A percentile compares a stretch with the other conserved stretches of the same genome.
These are phyloP conservation scores for Papilionanthe hybrid DNA, from an alignment of 116 monocot species.

Conservation along the genomic window DNA sequence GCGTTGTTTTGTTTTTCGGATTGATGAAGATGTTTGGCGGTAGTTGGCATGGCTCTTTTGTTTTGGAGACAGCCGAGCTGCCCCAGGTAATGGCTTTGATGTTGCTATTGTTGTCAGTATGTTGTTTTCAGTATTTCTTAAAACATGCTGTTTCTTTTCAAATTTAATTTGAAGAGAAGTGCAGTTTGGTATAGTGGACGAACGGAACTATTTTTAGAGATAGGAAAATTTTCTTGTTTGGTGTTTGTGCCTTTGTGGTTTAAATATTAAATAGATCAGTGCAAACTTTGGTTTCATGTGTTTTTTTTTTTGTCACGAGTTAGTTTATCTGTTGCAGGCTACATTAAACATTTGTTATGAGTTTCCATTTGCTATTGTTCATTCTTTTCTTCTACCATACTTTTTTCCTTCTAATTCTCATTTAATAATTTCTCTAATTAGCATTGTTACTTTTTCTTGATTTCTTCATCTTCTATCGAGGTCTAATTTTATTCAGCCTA, in stretches of 20 bases:
- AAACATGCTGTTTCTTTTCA: not conserved
- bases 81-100: conserved; percentile 22
- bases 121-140: not conserved
- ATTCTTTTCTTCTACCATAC: too few species aligned
- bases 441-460: too few species aligned
- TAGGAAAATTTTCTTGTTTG: not conserved
- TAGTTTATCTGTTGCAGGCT: too few species aligned
- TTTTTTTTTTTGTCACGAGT: too few species aligned
- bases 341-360: too few species aligned
- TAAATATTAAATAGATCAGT: too few species aligned
- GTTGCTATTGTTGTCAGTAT: not conserved
- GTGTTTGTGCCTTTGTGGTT: not conserved
- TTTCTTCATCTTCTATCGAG: too few species aligned
- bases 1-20: conserved; percentile 57
- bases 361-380: not conserved
- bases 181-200: too few species aligned
- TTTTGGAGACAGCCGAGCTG: not conserved
- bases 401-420: too few species aligned
- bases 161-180: not conserved
- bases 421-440: too few species aligned
- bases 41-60: conserved; percentile 29
- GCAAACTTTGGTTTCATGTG: too few species aligned
- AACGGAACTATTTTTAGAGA: not conserved
- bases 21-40: conserved; percentile 53
- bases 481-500: not conserved